A percentile compares a stretch with the other conserved stretches of the same genome.
These are phyloP conservation scores for Tephrocybe sp. DNA, from an alignment of 768 basidiomycete genomes.

Conservation along the genomic window DNA sequence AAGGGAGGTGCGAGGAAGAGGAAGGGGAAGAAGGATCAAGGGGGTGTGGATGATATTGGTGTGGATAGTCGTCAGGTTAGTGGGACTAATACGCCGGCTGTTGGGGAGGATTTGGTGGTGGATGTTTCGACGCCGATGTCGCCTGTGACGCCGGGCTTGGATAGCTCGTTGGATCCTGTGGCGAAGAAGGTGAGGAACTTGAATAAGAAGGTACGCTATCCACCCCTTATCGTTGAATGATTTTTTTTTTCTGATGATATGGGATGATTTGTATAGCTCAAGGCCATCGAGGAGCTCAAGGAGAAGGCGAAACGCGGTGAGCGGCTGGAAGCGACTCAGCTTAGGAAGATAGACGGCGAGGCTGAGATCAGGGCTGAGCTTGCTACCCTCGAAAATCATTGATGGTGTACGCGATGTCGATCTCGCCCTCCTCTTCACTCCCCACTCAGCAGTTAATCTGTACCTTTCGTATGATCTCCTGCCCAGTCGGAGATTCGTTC, in stretches of 20 bases:
- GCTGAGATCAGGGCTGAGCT: conserved; percentile 82
- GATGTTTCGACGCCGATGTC: conserved; percentile 32
- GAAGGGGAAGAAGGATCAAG: conserved; percentile 49
- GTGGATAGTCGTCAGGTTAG: conserved; percentile 27
- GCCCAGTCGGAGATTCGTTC: too few relatives aligned
- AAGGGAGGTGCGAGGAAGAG: conserved; percentile 26
- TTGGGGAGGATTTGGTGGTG: conserved; percentile 16
- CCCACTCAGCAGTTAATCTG: neutral
- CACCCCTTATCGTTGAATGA: too few relatives aligned
- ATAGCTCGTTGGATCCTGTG: conserved; percentile 63
- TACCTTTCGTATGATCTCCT: too few relatives aligned
- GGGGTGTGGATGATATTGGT: conserved; percentile 32
- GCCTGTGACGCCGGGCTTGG: conserved; percentile 54
- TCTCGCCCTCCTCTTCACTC: neutral
- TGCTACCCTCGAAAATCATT: conserved; percentile 7
- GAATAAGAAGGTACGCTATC: conserved; percentile 80
- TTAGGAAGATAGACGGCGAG: conserved; percentile 96
- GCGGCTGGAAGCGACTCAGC: conserved; percentile 88
- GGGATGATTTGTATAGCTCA: conserved; percentile 53
- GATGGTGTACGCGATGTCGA: neutral
- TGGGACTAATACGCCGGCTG: conserved; percentile 10
- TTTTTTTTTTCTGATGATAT: too few relatives aligned
- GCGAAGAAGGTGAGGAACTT: conserved; percentile 95
- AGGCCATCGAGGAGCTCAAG: conserved; percentile 98
- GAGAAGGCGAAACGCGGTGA: conserved; percentile 88